A percentile compares a stretch with the other conserved stretches of the same genome.
These are phyloP conservation scores for Coemansia sp. DNA, from an alignment of 192 early-diverging fungal species.

Conservation along the genomic window DNA sequence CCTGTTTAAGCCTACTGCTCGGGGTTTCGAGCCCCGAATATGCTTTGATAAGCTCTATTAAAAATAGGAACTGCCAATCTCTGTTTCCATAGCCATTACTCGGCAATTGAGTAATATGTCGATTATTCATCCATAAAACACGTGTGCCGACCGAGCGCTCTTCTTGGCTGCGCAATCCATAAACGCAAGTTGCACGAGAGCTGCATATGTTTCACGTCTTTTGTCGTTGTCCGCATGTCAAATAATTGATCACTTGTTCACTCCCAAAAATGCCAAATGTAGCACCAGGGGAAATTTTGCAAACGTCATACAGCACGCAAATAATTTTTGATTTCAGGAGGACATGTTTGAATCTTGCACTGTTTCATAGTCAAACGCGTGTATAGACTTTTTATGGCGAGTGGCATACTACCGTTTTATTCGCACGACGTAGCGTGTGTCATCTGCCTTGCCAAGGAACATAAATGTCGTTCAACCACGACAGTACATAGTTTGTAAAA, in stretches of 20 bases:
- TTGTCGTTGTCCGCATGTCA: not conserved
- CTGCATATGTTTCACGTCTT: not conserved
- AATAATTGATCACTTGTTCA: not conserved
- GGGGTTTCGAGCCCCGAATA: too few species aligned
- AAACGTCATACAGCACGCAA: not conserved
- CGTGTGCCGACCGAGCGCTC: not conserved
- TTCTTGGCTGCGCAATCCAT: constrained; percentile 1
- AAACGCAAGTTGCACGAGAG: not conserved
- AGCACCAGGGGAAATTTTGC: too few species aligned
- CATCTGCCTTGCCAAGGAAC: too few species aligned
- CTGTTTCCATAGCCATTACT: not conserved
- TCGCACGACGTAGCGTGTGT: too few species aligned
- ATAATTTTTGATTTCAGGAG: not conserved
- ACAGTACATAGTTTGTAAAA: too few species aligned
- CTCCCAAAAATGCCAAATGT: not conserved
- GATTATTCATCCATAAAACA: not conserved
- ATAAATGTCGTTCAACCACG: too few species aligned
- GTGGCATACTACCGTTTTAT: too few species aligned
- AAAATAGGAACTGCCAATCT: too few species aligned
- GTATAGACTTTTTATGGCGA: too few species aligned
- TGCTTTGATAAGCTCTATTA: too few species aligned
- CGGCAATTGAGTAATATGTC: not conserved
- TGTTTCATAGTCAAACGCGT: not conserved
- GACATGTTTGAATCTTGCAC: not conserved
- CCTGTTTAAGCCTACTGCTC: not conserved